A percentile compares a stretch with the other conserved stretches of the same genome.
phyloP scores from a whole-genome alignment of 768 basidiomycete species.

The Tylopilus cervinicoccineus region DNA sequence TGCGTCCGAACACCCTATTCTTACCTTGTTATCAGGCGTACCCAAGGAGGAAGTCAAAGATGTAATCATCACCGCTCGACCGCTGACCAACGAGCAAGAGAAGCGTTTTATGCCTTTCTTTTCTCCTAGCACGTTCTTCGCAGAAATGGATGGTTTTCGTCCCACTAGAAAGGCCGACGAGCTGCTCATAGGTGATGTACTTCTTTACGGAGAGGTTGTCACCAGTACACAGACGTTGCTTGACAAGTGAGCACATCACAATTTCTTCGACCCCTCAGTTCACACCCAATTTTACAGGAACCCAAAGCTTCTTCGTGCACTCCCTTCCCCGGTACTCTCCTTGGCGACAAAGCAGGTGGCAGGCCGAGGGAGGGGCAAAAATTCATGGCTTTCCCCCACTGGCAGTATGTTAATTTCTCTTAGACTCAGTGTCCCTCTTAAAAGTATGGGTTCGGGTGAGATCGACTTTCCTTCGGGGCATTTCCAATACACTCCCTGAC shows the following conservation, averaged over 20 bases:
- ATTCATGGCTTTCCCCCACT: slow-evolving; percentile 88
- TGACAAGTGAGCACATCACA: slow-evolving; percentile 61
- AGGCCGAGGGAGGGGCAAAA: slow-evolving; percentile 84
- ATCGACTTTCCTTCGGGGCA: background rate
- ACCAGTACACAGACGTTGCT: slow-evolving; percentile 95
- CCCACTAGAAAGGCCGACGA: slow-evolving; percentile 15
- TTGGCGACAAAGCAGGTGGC: slow-evolving; percentile 85
- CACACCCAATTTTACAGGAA: slow-evolving; percentile 52
- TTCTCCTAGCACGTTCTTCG: slow-evolving; percentile 59
- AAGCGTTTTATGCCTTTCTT: slow-evolving; percentile 60
- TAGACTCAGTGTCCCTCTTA: slow-evolving; percentile 21
- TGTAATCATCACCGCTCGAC: slow-evolving; percentile 48
- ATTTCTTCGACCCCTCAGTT: background rate
- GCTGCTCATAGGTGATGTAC: slow-evolving; percentile 69
- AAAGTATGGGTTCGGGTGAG: slow-evolving; percentile 7
- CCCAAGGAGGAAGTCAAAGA: slow-evolving; percentile 44
- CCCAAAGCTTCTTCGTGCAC: slow-evolving; percentile 56
- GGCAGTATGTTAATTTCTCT: slow-evolving; percentile 76
- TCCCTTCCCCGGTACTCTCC: slow-evolving; percentile 77
- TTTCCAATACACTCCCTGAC: background rate
- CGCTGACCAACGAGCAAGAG: slow-evolving; percentile 44
- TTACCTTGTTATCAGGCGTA: slow-evolving; percentile 25
- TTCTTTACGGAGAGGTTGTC: slow-evolving; percentile 86
- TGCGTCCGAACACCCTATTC: slow-evolving; percentile 16
- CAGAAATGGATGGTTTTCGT: slow-evolving; percentile 37